phyloP scores from a whole-genome alignment of 2,329 filamentous ascomycete genomes.

The Chaetomium strumarium region DNA sequence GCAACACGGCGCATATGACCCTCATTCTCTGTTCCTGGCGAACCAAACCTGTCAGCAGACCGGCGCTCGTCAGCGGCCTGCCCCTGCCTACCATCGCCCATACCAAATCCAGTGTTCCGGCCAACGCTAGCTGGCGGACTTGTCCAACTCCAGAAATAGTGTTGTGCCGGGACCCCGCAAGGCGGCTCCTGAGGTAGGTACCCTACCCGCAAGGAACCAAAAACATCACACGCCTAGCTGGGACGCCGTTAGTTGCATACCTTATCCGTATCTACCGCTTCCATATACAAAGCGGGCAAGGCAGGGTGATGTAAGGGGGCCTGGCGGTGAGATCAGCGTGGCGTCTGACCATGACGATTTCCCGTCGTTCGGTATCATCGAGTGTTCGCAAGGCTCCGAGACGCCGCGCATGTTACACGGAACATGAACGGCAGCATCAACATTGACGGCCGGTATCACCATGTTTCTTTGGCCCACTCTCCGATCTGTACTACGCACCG shows the following conservation, averaged over 20 bases:
- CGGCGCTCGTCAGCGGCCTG: not conserved
- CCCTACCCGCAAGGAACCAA: not conserved
- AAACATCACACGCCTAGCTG: slow-evolving; percentile 11
- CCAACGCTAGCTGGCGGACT: not conserved
- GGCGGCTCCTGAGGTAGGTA: not conserved
- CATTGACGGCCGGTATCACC: not conserved
- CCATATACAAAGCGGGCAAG: not conserved
- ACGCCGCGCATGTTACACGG: not conserved
- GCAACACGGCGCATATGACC: slow-evolving; percentile 17
- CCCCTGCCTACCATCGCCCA: slow-evolving; percentile 4
- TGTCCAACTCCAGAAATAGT: not conserved
- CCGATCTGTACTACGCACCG: not conserved
- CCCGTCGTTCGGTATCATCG: not conserved
- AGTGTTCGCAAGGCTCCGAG: not conserved
- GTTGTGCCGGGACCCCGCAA: not conserved
- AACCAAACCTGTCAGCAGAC: slow-evolving; percentile 22
- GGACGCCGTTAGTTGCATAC: slow-evolving; percentile 9
- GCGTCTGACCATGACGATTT: not conserved
- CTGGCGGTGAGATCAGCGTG: not conserved
- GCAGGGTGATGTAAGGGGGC: slow-evolving; percentile 1
- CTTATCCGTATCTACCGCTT: not conserved
- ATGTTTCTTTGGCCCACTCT: not conserved
- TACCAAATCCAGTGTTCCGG: slow-evolving; percentile 17
- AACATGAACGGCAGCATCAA: not conserved
- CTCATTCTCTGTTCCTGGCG: slow-evolving; percentile 14